A percentile compares a stretch with the other conserved stretches of the same genome.
Conservation (phyloP, 139 green algal species). For the Choricystis sp. region DNA sequence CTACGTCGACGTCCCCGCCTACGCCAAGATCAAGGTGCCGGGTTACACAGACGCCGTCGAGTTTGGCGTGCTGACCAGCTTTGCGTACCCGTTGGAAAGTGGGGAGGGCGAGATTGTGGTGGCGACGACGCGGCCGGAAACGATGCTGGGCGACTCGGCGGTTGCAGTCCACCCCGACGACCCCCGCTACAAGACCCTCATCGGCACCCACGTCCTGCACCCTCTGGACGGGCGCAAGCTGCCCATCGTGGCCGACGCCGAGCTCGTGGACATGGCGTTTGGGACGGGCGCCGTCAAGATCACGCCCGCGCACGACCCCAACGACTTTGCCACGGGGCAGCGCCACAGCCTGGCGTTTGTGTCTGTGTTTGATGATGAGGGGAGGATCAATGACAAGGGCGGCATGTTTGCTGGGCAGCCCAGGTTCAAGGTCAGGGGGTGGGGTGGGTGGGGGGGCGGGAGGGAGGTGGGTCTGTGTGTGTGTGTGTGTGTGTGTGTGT, state of each 20-base stretch:
- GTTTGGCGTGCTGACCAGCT: slow-evolving; percentile 88
- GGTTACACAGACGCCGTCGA: slow-evolving; percentile 71
- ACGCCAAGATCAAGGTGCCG: slow-evolving; percentile 56
- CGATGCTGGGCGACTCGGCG: slow-evolving; percentile 89
- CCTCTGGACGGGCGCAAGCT: slow-evolving; percentile 70
- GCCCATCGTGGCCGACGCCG: slow-evolving; percentile 83
- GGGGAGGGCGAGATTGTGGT: slow-evolving; percentile 59
- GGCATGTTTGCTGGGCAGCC: slow-evolving; percentile 70
- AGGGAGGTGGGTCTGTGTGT: no score
- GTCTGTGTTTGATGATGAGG: slow-evolving; percentile 90
- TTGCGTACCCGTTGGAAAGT: slow-evolving; percentile 80
- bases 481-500: no score
- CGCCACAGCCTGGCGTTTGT: slow-evolving; percentile 79
- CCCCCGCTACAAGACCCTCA: slow-evolving; percentile 40
- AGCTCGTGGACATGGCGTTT: slow-evolving; percentile 90
- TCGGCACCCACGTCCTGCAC: slow-evolving; percentile 69
- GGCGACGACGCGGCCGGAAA: slow-evolving; percentile 84
- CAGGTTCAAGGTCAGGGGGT: slow-evolving; percentile 67
- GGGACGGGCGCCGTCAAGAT: slow-evolving; percentile 90
- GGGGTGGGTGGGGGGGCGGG: no score
- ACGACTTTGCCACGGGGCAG: slow-evolving; percentile 85
- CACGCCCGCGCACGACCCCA: slow-evolving; percentile 93
- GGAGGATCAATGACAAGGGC: slow-evolving; percentile 59
- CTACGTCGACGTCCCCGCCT: slow-evolving; percentile 73
- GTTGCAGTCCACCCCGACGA: slow-evolving; percentile 92